Evolutionary conservation across 2,329 filamentous ascomycete genomes (phyloP).

Genomic region (Sclerotinia nivalis): DNA sequence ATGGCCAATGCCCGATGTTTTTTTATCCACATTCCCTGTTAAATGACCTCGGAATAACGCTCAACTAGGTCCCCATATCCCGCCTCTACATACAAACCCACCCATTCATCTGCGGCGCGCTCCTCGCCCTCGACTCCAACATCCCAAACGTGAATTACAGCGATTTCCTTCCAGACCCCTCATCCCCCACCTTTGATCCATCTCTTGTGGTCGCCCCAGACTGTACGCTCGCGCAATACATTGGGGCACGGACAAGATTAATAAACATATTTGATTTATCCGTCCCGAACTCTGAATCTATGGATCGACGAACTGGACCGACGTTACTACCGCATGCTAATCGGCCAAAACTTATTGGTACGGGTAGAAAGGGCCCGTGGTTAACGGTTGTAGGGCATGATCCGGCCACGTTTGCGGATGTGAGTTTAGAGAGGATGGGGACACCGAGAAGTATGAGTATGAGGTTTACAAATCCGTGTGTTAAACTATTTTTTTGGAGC

Average conservation of each 20-base stretch:
- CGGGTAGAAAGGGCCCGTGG: slow-evolving; percentile 35
- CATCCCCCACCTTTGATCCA: slow-evolving; percentile 35
- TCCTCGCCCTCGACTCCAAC: slow-evolving; percentile 42
- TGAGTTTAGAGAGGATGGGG: slow-evolving; percentile 40
- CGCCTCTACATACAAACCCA: slow-evolving; percentile 40
- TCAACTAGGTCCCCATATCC: slow-evolving; percentile 31
- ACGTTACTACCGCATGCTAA: slow-evolving; percentile 37
- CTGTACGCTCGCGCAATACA: slow-evolving; percentile 39
- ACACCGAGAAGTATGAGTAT: slow-evolving; percentile 39
- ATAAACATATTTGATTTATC: slow-evolving; percentile 37
- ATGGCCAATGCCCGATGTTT: neutral
- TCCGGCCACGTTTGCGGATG: slow-evolving; percentile 38
- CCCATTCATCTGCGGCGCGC: slow-evolving; percentile 35
- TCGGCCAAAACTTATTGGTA: slow-evolving; percentile 37
- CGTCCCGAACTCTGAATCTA: slow-evolving; percentile 39
- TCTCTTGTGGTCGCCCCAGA: slow-evolving; percentile 33
- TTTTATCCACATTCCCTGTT: too few relatives aligned
- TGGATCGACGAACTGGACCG: slow-evolving; percentile 37
- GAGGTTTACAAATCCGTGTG: slow-evolving; percentile 41
- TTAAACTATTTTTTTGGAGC: neutral
- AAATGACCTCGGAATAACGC: neutral
- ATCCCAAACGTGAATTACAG: slow-evolving; percentile 40
- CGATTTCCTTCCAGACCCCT: slow-evolving; percentile 38
- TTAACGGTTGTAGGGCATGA: slow-evolving; percentile 41
- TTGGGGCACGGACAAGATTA: slow-evolving; percentile 36